Conservation (phyloP, 176 grass and related monocot genomes). For the Oropetium thomaeum region DNA sequence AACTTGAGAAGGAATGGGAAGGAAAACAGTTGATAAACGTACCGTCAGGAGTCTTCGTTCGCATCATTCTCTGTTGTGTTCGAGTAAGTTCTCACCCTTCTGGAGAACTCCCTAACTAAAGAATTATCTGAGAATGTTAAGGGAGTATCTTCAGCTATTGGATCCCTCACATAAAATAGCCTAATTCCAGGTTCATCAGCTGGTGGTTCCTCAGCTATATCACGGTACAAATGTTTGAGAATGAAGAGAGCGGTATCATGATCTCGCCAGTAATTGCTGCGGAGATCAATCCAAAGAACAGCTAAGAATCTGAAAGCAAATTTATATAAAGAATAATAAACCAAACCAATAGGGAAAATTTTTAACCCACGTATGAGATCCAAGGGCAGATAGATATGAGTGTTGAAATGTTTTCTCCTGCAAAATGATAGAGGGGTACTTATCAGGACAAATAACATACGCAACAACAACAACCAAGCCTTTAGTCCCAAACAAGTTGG, state of each 20-base stretch:
- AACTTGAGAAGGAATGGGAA: neutral
- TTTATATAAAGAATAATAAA: neutral
- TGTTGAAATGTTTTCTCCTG: constrained; percentile 98
- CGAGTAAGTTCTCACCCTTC: constrained; percentile 57
- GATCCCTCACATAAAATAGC: constrained; percentile 78
- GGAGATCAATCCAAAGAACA: constrained; percentile 4
- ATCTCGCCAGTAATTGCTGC: constrained; percentile 97
- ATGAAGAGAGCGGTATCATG: constrained; percentile 96
- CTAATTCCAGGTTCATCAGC: constrained; percentile 43
- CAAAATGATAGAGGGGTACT: neutral
- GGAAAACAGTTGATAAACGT: neutral
- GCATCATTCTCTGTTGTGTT: constrained; percentile 41
- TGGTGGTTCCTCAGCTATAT: constrained; percentile 84
- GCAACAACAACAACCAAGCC: too few species aligned
- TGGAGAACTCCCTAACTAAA: constrained; percentile 73
- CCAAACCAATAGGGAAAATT: constrained; percentile 21
- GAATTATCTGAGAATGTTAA: constrained; percentile 83
- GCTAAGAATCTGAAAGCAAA: constrained; percentile 12
- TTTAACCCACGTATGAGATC: constrained; percentile 86
- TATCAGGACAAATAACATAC: neutral
- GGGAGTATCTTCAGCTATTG: constrained; percentile 71
- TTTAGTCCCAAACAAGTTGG: too few species aligned
- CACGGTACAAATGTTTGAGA: constrained; percentile 84
- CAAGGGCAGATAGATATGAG: constrained; percentile 79
- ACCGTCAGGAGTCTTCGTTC: constrained; percentile 35